A percentile compares a stretch with the other conserved stretches of the same genome.
Conservation (phyloP, 306 rosid species). For the Cicer pinnatifidum region DNA sequence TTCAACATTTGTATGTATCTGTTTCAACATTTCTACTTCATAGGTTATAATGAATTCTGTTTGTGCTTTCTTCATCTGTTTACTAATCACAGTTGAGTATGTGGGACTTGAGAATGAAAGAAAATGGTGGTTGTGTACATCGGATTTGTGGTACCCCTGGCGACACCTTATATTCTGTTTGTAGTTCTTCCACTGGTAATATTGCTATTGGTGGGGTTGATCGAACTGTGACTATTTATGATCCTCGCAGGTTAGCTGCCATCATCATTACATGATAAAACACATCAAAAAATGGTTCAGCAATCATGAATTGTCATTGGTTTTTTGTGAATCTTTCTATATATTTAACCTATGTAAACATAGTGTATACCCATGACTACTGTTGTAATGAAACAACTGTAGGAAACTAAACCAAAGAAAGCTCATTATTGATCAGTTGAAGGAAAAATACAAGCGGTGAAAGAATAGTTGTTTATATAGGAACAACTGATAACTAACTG, state of each 20-base stretch:
- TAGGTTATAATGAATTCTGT: slow-evolving; percentile 37
- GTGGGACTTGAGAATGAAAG: slow-evolving; percentile 94
- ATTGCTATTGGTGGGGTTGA: slow-evolving; percentile 88
- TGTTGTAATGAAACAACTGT: background rate
- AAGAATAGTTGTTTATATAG: too few relatives aligned
- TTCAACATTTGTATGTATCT: background rate
- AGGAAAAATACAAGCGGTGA: too few relatives aligned
- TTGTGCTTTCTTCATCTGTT: slow-evolving; percentile 38
- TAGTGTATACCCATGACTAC: background rate
- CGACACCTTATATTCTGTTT: slow-evolving; percentile 70
- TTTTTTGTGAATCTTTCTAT: slow-evolving; percentile 21
- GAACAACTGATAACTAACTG: too few relatives aligned
- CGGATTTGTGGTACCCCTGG: slow-evolving; percentile 81
- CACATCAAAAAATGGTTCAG: slow-evolving; percentile 37
- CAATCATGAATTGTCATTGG: slow-evolving; percentile 12
- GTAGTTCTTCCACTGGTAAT: slow-evolving; percentile 74
- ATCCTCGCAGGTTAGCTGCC: slow-evolving; percentile 83
- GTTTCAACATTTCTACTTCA: background rate
- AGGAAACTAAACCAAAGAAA: too few relatives aligned
- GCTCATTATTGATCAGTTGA: too few relatives aligned
- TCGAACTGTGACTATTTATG: slow-evolving; percentile 85
- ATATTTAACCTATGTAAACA: slow-evolving; percentile 21
- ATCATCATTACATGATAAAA: slow-evolving; percentile 32
- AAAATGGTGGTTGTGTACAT: slow-evolving; percentile 84
- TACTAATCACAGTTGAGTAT: slow-evolving; percentile 60